A percentile compares a stretch with the other conserved stretches of the same genome.
phyloP scores from a whole-genome alignment of 2,329 filamentous ascomycete genomes.

The Fusarium euwallaceae region DNA sequence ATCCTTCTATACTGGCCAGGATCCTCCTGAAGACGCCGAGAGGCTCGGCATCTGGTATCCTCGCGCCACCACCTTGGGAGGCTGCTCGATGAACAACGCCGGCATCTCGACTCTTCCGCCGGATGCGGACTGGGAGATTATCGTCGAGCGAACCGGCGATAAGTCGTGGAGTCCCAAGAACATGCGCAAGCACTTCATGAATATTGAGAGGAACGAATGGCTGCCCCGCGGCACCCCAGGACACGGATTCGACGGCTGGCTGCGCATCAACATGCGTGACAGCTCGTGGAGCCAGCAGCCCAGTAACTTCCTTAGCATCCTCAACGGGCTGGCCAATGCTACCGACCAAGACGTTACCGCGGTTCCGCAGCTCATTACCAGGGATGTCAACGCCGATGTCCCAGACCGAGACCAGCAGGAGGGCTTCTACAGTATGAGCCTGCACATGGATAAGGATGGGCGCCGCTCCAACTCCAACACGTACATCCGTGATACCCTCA shows the following conservation, averaged over 20 bases:
- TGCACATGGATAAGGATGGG: neutral
- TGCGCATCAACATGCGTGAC: neutral
- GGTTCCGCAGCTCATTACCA: too few species aligned
- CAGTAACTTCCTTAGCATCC: too few species aligned
- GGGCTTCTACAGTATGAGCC: neutral
- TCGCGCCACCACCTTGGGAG: neutral
- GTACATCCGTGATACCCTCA: neutral
- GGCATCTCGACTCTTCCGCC: neutral
- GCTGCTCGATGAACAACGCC: constrained; percentile 1
- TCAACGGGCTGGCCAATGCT: too few species aligned
- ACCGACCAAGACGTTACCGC: neutral
- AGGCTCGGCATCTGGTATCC: constrained; percentile 2
- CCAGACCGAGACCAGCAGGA: neutral
- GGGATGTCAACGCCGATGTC: neutral
- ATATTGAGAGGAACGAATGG: neutral
- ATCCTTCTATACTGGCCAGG: neutral
- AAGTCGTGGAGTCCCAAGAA: neutral
- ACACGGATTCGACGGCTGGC: neutral
- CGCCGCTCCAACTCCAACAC: neutral
- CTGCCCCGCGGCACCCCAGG: neutral
- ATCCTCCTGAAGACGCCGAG: neutral
- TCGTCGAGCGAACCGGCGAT: neutral
- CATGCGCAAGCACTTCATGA: neutral
- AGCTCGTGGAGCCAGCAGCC: neutral
- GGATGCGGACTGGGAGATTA: neutral